Conservation (phyloP, 352 stramenopile genomes). For the Pythium sukuiense region DNA sequence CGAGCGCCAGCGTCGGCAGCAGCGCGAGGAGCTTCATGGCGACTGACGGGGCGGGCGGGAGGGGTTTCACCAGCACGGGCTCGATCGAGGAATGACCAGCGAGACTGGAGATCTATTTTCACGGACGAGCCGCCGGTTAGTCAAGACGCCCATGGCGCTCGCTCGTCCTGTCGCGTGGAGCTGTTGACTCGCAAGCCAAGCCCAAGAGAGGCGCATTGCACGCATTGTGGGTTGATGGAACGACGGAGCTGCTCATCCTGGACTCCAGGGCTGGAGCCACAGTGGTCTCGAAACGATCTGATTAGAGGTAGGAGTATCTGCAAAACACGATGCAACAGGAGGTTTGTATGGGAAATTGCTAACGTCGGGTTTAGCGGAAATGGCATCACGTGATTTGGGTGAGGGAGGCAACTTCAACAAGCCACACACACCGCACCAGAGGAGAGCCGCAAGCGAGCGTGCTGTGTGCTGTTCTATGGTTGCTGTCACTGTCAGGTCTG, state of each 20-base stretch:
- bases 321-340: background rate
- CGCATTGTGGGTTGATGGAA: background rate
- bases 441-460: background rate
- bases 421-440: background rate
- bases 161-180: background rate
- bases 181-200: background rate
- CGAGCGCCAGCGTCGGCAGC: background rate
- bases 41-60: background rate
- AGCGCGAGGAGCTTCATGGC: background rate
- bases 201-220: background rate
- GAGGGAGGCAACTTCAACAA: background rate
- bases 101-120: background rate
- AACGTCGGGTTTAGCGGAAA: background rate
- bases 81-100: background rate
- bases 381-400: background rate
- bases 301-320: background rate
- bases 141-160: background rate
- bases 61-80: background rate
- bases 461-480: background rate
- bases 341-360: background rate
- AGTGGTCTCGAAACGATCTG: background rate
- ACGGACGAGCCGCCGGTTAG: background rate
- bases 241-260: background rate
- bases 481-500: no score
- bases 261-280: background rate